phyloP scores from a whole-genome alignment of 2,329 filamentous ascomycete species.

The Fusarium stilboides region DNA sequence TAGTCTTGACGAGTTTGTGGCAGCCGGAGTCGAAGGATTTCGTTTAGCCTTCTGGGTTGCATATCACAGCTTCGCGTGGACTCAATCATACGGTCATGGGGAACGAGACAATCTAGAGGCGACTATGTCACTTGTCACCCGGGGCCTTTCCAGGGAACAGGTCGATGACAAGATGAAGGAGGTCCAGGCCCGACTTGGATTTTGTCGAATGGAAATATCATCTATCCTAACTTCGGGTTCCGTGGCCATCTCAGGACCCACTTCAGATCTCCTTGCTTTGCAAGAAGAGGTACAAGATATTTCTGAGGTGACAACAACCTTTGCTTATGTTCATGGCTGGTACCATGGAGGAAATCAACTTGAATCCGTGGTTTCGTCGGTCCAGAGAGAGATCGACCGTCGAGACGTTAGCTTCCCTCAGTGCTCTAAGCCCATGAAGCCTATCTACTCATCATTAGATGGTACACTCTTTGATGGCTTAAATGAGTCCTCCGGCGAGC shows the following conservation, averaged over 20 bases:
- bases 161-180: not conserved
- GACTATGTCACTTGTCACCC: slow-evolving; percentile 8
- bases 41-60: slow-evolving; percentile 10
- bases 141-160: not conserved
- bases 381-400: not conserved
- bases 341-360: slow-evolving; percentile 5
- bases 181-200: not conserved
- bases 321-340: slow-evolving; percentile 17
- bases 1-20: not conserved
- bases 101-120: not conserved
- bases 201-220: not conserved
- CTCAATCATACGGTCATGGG: not conserved
- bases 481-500: not conserved
- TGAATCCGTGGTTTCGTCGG: not conserved
- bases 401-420: not conserved
- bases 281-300: not conserved
- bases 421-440: not conserved
- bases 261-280: not conserved
- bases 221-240: not conserved
- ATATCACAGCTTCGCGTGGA: not conserved
- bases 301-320: not conserved
- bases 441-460: slow-evolving; percentile 3
- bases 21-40: slow-evolving; percentile 1
- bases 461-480: not conserved
- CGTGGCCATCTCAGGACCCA: slow-evolving; percentile 3